A percentile compares a stretch with the other conserved stretches of the same genome.
Conservation (phyloP, 257 asterid species). For the Rhazya stricta region DNA sequence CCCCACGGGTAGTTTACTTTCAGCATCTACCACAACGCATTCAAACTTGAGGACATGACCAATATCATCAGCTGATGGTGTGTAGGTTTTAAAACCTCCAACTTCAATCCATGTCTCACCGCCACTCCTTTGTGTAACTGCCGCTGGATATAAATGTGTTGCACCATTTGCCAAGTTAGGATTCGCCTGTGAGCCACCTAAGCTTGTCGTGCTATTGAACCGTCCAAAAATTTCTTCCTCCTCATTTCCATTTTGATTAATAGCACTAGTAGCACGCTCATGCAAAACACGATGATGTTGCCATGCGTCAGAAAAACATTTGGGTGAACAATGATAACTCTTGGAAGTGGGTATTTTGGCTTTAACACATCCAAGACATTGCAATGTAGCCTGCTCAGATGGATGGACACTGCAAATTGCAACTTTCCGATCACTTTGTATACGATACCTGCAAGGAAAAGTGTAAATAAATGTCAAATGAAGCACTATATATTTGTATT, state of each 20-base stretch:
- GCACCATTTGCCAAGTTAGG: constrained; percentile 55
- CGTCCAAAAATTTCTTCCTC: constrained; percentile 89
- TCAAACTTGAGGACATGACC: constrained; percentile 89
- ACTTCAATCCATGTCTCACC: constrained; percentile 98
- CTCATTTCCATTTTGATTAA: constrained; percentile 70
- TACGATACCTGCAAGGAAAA: constrained; percentile 66
- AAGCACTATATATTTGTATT: not conserved
- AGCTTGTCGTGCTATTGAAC: constrained; percentile 47
- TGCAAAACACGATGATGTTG: constrained; percentile 89
- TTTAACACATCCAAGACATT: constrained; percentile 88
- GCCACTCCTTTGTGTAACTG: constrained; percentile 70
- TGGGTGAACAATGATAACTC: constrained; percentile 91
- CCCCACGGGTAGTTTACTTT: constrained; percentile 60
- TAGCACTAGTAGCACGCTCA: constrained; percentile 82
- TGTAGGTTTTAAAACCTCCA: constrained; percentile 74
- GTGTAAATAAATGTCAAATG: not conserved
- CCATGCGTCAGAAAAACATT: constrained; percentile 95
- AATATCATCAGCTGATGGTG: constrained; percentile 89
- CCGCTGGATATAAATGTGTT: constrained; percentile 63
- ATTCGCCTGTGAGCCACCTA: constrained; percentile 52
- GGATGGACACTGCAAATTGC: constrained; percentile 93
- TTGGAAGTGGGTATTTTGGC: constrained; percentile 73
- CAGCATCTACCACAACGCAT: constrained; percentile 73
- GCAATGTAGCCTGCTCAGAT: constrained; percentile 87
- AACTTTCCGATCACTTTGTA: constrained; percentile 86